Base-by-base conservation (phyloP, 768 basidiomycete species). In the Cubamyces lactineus region DNA sequence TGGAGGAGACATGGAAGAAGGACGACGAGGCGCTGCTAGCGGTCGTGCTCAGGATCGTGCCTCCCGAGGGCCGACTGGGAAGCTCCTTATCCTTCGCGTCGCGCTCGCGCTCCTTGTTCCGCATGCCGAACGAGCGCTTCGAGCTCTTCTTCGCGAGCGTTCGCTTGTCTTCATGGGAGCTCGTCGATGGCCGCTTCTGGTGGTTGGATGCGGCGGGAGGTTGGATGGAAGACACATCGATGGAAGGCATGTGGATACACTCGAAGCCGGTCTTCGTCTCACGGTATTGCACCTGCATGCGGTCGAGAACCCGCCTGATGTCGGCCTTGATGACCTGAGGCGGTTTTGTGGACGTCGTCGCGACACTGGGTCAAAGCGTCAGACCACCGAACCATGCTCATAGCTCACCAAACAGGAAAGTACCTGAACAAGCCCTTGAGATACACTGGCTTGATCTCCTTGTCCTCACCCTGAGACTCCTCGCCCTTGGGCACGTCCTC, bases 391-490 rank as follows among this genome's bases (percentile, higher is more conserved):
- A 43, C 48, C 61, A 51, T 40, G 34, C 17, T 13, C n/a, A 50
- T 26, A 13, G 24, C 28, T 23, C n/a, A 39, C 3, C 45, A 53
- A 51, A 41, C 39, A 12, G 53, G 55, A 56, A 76, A 81, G 66
- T 63, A 92, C 88, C 92, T 95, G 78, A 99, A 98, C 51, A 99
- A 72, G 6, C 97, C 97, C 76, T 98, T 99, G 70, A 98, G 77
- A 76, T 93, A 96, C 48, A 98, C 87, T 1, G 97, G 93, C 78
- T 98, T 98, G 70, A 93, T 89, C 59, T 92, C 90, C 75, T 87
- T 88, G 66, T 88, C 87, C 30, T 82, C 77, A n/a, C 80, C 72
- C 60, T 83, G 83, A 54, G 79, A 77, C 64, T 82, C 81, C 47
- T 83, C 67, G 28, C 60, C 67, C 5, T 50, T 62, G 26, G 34